phyloP scores from a whole-genome alignment of 495 filamentous ascomycete genomes.

The Penicillium nucicola region DNA sequence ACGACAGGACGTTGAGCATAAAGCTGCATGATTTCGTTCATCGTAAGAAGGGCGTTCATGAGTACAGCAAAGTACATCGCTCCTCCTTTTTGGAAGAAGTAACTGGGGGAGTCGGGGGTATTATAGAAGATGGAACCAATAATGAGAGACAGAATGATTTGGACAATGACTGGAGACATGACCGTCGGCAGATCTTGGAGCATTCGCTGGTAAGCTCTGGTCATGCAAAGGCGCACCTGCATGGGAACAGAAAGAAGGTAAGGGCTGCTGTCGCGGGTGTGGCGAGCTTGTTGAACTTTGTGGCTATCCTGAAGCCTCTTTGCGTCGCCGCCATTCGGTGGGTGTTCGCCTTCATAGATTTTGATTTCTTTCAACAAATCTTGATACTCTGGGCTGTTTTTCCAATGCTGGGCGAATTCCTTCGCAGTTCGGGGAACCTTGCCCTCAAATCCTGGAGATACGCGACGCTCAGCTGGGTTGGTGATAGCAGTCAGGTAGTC shows the following conservation, averaged over 20 bases:
- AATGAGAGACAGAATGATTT: conserved; percentile 71
- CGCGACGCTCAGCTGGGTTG: conserved; percentile 56
- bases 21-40: conserved; percentile 55
- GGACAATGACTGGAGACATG: conserved; percentile 65
- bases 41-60: conserved; percentile 44
- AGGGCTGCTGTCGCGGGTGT: conserved; percentile 32
- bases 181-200: conserved; percentile 68
- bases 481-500: conserved; percentile 74
- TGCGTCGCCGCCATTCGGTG: conserved; percentile 24
- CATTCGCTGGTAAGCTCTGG: conserved; percentile 49
- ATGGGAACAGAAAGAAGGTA: conserved; percentile 43
- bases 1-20: conserved; percentile 58
- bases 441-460: conserved; percentile 57
- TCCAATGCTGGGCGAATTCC: conserved; percentile 62
- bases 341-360: conserved; percentile 28
- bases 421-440: conserved; percentile 64
- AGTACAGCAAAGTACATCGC: conserved; percentile 86
- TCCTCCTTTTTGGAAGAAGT: conserved; percentile 51
- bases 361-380: conserved; percentile 43
- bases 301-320: conserved; percentile 19
- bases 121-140: conserved; percentile 81
- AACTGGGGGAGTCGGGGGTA: conserved; percentile 15
- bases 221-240: conserved; percentile 46
- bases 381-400: conserved; percentile 47
- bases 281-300: conserved; percentile 25